These are phyloP conservation scores for Ambrosiella xylebori DNA, from an alignment of 2,329 filamentous ascomycete species.

Conservation along the genomic window DNA sequence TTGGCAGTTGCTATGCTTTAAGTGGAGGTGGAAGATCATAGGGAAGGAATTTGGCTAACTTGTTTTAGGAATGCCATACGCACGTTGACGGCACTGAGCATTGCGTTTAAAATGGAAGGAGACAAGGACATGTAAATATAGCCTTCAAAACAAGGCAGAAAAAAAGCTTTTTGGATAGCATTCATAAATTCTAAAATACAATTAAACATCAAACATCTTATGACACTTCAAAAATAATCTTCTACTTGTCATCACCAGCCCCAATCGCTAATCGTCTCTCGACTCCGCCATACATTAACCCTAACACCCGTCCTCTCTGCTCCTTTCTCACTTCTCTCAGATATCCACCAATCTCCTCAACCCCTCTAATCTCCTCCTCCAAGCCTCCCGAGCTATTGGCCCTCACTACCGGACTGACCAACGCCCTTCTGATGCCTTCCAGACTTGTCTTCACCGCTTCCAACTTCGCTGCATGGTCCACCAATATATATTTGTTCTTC, in stretches of 20 bases:
- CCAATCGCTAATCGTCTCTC: constrained; percentile 21
- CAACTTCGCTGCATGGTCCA: constrained; percentile 73
- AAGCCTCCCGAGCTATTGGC: constrained; percentile 39
- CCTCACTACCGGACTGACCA: constrained; percentile 69
- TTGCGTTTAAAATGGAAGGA: constrained; percentile 14
- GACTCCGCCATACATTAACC: constrained; percentile 50
- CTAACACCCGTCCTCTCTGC: constrained; percentile 71
- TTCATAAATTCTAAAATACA: neutral
- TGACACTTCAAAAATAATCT: neutral
- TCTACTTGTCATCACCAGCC: constrained; percentile 9
- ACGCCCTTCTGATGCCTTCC: constrained; percentile 64
- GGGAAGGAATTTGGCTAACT: neutral
- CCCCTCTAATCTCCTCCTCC: constrained; percentile 68
- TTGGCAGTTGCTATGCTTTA: neutral
- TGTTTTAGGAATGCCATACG: constrained; percentile 31
- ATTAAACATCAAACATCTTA: neutral
- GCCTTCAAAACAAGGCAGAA: neutral
- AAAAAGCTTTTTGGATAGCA: neutral
- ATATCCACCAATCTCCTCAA: constrained; percentile 65
- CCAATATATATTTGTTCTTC: constrained; percentile 68
- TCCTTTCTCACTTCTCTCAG: constrained; percentile 56
- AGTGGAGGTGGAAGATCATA: neutral
- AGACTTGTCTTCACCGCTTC: constrained; percentile 72
- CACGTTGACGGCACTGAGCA: constrained; percentile 26
- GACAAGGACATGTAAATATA: neutral